phyloP scores from a whole-genome alignment of 768 basidiomycete genomes.

The Mycena galericulata region DNA sequence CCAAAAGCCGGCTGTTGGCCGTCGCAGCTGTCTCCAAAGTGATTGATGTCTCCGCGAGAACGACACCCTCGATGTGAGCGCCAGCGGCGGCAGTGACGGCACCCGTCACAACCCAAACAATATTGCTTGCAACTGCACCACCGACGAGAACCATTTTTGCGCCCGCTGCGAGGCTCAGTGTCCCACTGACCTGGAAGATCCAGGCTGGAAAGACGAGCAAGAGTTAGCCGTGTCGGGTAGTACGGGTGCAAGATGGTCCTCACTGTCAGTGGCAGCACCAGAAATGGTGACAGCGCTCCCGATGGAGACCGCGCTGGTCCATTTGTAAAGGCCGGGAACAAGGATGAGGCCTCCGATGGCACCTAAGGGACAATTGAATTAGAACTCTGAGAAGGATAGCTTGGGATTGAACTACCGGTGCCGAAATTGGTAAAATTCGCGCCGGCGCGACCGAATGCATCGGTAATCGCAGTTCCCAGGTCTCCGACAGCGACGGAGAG shows the following conservation, averaged over 20 bases:
- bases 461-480: slow-evolving; percentile 2
- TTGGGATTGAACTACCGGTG: not conserved
- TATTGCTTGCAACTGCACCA: not conserved
- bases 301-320: not conserved
- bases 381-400: not conserved
- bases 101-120: not conserved
- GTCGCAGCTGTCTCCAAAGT: not conserved
- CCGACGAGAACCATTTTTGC: not conserved
- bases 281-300: not conserved
- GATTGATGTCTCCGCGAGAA: not conserved
- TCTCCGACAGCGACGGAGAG: not conserved
- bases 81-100: not conserved
- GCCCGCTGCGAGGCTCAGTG: not conserved
- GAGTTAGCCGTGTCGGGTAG: not conserved
- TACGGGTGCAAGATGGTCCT: too few species aligned
- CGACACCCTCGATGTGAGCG: not conserved
- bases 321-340: not conserved
- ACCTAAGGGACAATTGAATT: not conserved
- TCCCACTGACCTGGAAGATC: not conserved
- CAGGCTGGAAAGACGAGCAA: too few species aligned
- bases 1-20: not conserved
- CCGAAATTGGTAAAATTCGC: not conserved
- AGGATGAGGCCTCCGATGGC: slow-evolving; percentile 1
- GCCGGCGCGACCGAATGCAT: not conserved
- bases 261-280: not conserved